phyloP scores from a whole-genome alignment of 371 early-diverging fungal species.

The Haplosporangium sp. region DNA sequence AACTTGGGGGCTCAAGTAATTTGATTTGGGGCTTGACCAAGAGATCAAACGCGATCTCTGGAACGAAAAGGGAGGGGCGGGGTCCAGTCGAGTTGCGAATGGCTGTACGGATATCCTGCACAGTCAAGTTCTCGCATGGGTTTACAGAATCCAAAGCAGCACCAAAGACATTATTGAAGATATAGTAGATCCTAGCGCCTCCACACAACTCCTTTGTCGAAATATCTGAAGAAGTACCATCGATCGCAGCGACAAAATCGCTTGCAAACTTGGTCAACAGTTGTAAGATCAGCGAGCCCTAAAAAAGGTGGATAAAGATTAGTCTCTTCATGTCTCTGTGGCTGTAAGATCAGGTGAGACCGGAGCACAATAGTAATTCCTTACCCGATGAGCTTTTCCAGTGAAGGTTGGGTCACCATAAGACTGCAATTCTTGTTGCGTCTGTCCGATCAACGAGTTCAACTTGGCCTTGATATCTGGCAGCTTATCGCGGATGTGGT shows the following conservation, averaged over 20 bases:
- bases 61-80: conserved; percentile 88
- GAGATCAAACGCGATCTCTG: conserved; percentile 91
- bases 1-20: conserved; percentile 82
- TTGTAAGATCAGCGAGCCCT: conserved; percentile 79
- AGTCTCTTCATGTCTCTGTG: background rate
- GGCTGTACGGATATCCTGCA: conserved; percentile 87
- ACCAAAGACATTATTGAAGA: conserved; percentile 88
- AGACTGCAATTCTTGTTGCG: conserved; percentile 81
- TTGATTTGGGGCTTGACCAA: conserved; percentile 87
- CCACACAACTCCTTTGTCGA: conserved; percentile 93
- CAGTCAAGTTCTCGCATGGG: conserved; percentile 81
- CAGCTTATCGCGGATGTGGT: conserved; percentile 84
- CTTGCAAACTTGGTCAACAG: conserved; percentile 84
- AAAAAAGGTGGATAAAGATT: background rate
- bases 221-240: conserved; percentile 85
- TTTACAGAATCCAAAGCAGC: conserved; percentile 80
- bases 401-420: conserved; percentile 76
- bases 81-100: conserved; percentile 93
- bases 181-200: conserved; percentile 91
- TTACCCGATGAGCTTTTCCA: conserved; percentile 69
- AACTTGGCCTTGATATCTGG: conserved; percentile 87
- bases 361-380: background rate
- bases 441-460: conserved; percentile 80
- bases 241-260: conserved; percentile 84
- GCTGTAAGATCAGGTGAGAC: background rate